These are phyloP conservation scores for Neophaeococcomyces mojaviensis DNA, from an alignment of 2,329 filamentous ascomycete genomes.

Conservation along the genomic window DNA sequence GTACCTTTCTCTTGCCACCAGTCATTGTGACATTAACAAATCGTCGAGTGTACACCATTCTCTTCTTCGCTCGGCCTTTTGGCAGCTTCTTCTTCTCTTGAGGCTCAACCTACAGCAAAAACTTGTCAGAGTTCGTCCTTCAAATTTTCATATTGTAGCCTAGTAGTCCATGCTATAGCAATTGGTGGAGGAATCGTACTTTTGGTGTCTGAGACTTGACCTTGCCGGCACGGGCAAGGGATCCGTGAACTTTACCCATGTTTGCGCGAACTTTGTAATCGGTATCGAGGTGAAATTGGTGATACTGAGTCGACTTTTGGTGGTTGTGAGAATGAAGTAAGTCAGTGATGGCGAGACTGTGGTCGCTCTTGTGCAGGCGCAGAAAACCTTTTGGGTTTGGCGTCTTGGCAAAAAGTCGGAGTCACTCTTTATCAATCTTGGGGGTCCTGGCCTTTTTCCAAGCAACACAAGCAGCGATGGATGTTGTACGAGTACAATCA, in stretches of 20 bases:
- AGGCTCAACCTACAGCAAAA: constrained; percentile 60
- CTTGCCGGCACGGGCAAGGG: constrained; percentile 87
- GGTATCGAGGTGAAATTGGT: constrained; percentile 11
- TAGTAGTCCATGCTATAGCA: not conserved
- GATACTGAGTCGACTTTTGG: constrained; percentile 6
- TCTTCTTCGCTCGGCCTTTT: constrained; percentile 97
- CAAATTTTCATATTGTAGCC: not conserved
- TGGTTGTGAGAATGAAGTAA: not conserved
- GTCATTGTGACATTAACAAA: constrained; percentile 98
- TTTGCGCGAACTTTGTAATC: constrained; percentile 39
- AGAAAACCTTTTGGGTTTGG: constrained; percentile 4
- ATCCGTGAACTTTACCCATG: constrained; percentile 87
- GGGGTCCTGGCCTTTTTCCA: too few relatives aligned
- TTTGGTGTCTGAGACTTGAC: constrained; percentile 93
- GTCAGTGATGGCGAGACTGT: not conserved
- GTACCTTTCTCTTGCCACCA: constrained; percentile 91
- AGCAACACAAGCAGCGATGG: too few relatives aligned
- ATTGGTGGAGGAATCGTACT: constrained; percentile 49
- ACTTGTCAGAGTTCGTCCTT: not conserved
- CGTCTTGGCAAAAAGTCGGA: constrained; percentile 3
- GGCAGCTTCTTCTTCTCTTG: constrained; percentile 96
- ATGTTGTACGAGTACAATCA: too few relatives aligned
- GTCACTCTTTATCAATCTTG: too few relatives aligned
- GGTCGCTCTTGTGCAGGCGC: not conserved
- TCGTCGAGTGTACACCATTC: constrained; percentile 89